Evolutionary conservation across 2,329 filamentous ascomycete genomes (phyloP).

Genomic region (Pseudogymnoascus pannorum): DNA sequence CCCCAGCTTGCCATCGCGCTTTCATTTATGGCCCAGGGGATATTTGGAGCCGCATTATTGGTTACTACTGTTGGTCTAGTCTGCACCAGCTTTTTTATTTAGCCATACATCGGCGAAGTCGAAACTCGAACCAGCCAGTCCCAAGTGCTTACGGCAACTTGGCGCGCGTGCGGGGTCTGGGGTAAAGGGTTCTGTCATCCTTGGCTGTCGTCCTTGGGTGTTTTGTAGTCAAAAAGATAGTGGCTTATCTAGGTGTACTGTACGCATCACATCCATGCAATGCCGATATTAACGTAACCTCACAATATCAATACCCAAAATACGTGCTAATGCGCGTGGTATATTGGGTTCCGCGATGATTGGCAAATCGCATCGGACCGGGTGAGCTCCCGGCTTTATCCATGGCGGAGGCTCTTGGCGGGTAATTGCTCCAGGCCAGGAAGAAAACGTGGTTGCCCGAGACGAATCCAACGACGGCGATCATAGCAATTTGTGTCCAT

Average conservation of each 20-base stretch:
- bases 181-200: background rate
- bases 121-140: background rate
- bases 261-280: background rate
- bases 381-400: conserved; percentile 6
- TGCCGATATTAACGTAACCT: background rate
- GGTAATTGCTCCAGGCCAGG: background rate
- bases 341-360: background rate
- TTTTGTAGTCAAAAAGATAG: background rate
- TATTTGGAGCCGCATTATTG: conserved; percentile 2
- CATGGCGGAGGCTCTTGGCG: conserved; percentile 6
- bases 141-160: background rate
- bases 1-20: background rate
- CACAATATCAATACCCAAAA: background rate
- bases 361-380: conserved; percentile 3
- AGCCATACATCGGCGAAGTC: background rate
- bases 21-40: background rate
- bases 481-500: conserved; percentile 1
- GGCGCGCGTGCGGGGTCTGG: conserved; percentile 5
- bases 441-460: background rate
- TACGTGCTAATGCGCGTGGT: background rate
- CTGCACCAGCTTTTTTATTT: background rate
- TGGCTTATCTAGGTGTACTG: background rate
- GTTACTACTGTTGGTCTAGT: background rate
- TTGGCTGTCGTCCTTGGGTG: background rate
- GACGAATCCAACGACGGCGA: conserved; percentile 5